Conservation (phyloP, 2,329 filamentous ascomycete species). For the Arthrinium phaeospermum region DNA sequence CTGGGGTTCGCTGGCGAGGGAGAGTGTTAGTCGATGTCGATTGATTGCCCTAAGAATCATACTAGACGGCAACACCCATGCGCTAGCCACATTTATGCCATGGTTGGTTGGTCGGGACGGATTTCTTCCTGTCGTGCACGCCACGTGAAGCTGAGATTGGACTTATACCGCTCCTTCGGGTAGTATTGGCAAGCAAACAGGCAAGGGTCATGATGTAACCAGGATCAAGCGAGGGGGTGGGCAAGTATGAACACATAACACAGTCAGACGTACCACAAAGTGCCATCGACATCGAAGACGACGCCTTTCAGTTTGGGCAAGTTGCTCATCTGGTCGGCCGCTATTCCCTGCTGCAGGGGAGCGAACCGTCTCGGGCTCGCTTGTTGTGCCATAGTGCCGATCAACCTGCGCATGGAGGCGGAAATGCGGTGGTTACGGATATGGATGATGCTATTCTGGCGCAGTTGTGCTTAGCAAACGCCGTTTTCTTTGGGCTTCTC, state of each 20-base stretch:
- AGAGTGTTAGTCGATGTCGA: background rate
- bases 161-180: background rate
- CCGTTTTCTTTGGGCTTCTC: background rate
- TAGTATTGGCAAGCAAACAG: background rate
- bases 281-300: constrained; percentile 95
- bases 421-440: background rate
- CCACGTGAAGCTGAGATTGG: background rate
- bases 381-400: constrained; percentile 49
- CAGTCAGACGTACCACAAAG: constrained; percentile 72
- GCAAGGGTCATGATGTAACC: background rate
- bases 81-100: too few relatives aligned
- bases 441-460: background rate
- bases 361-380: constrained; percentile 56
- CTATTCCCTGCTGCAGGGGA: constrained; percentile 49
- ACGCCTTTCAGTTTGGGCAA: constrained; percentile 61
- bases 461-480: background rate
- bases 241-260: background rate
- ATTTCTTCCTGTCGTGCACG: background rate
- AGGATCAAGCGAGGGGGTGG: background rate
- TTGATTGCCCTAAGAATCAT: too few relatives aligned
- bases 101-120: background rate
- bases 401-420: constrained; percentile 39
- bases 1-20: constrained; percentile 73
- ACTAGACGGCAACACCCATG: too few relatives aligned
- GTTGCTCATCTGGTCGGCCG: constrained; percentile 38